Base-by-base conservation (phyloP, 441 rosid genomes). In the Isatis lusitanica region DNA sequence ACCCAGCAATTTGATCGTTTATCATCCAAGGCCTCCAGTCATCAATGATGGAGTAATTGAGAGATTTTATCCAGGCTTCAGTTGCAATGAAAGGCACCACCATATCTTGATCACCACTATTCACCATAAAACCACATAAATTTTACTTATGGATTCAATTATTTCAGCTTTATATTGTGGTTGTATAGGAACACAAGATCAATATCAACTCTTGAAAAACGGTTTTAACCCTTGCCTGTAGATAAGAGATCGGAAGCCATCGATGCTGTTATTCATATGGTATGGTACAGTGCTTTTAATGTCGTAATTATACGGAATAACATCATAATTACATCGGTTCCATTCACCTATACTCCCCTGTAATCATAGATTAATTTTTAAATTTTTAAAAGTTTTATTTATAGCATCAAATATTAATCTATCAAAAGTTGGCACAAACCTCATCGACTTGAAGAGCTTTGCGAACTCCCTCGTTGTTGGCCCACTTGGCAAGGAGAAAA, bases 101-200 rank as follows among this genome's bases (percentile, higher is more conserved):
- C 74, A 86, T 47, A 74, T 91, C 97, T 65, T 83, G 91, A 68
- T 88, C 91, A 0, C 93, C 91, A 48, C 97, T 91, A 74, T 66
- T 17, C 44, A 62, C 52, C 38, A 62, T 28, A 63, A 63, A 15
- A 44, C 52, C 53, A 0, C 67, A 43, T 18, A 40, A 13, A 40
- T 4, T 13, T 30, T 28, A 36, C 10, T 36, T 33, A 6, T 33
- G 36, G 36, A 6, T 33, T 33, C 36, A 33, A 6, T 31, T 31
- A 0, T 31, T 31, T 31, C 35, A 8, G 38, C 6, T 31, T 31
- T 31, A 4, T 31, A 0, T 31, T 31, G 35, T 31, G 8, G 35
- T 31, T n/a, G 3, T 44, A 15, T 44, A 44, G 9, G 16, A 8
- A 43, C n/a, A 43, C 47, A n/a, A 40, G 40, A 42, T 42, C 7